Evolutionary conservation across 805 yeast genomes (phyloP).

Genomic region (Tetrapisispora arboricola): DNA sequence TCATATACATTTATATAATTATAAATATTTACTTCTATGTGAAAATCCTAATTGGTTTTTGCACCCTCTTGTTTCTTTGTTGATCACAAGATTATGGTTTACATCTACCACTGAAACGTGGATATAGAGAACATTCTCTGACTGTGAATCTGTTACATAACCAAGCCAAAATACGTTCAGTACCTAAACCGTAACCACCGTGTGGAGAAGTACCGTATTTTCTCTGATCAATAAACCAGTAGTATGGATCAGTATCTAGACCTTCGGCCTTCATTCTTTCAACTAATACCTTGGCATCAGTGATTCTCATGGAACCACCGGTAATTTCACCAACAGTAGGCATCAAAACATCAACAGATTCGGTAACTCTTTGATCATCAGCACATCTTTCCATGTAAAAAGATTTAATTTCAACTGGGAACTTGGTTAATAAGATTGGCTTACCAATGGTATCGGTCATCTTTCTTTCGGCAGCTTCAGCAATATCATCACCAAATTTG

Average conservation of each 20-base stretch:
- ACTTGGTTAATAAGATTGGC: slow-evolving; percentile 84
- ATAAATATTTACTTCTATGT: not conserved
- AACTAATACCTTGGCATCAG: slow-evolving; percentile 65
- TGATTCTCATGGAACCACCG: slow-evolving; percentile 98
- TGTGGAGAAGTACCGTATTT: slow-evolving; percentile 97
- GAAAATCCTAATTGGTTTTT: not conserved
- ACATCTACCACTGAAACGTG: slow-evolving; percentile 97
- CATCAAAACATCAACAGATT: slow-evolving; percentile 96
- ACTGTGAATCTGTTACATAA: slow-evolving; percentile 95
- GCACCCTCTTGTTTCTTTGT: no score
- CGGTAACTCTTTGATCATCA: slow-evolving; percentile 92
- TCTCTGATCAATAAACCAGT: slow-evolving; percentile 94
- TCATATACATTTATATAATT: not conserved
- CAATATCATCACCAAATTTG: slow-evolving; percentile 97
- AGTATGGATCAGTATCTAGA: slow-evolving; percentile 72
- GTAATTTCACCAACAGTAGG: slow-evolving; percentile 98
- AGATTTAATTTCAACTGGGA: slow-evolving; percentile 96
- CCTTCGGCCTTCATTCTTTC: slow-evolving; percentile 92
- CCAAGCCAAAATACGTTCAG: slow-evolving; percentile 98
- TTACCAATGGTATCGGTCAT: slow-evolving; percentile 93
- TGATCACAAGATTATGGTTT: slow-evolving; percentile 77
- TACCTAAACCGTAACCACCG: slow-evolving; percentile 98
- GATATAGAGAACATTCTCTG: slow-evolving; percentile 95
- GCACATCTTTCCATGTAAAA: slow-evolving; percentile 92
- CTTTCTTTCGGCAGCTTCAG: slow-evolving; percentile 98